Base-by-base conservation (phyloP, 2,329 filamentous ascomycete genomes). In the Sporothrix dimorphospora region DNA sequence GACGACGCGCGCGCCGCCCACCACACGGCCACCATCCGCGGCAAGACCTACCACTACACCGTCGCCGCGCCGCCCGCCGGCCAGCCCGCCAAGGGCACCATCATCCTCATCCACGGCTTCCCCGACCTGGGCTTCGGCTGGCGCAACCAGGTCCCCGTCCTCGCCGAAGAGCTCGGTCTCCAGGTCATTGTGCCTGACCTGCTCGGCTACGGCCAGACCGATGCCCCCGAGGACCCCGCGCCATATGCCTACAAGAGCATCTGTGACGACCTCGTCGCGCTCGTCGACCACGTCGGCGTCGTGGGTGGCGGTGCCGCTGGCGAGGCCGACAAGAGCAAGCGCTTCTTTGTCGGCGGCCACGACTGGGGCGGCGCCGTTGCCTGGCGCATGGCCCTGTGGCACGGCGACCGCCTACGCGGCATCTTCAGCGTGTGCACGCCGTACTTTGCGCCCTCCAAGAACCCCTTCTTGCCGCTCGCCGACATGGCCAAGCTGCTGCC, bases 321-420 rank as follows among this genome's bases (percentile, higher is more conserved):
- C 71, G 91, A 30, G 24, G 63, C 72, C 70, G 82, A 82, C 71
- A 91, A 45, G 42, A 30, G 34, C 55, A 51, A 30, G 30, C 70
- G 69, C 57, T 76, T 97, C 78, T 90, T 98, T 72, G 86, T 98
- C 16, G 94, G 94, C 66, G 95, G 94, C 8, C 95, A 98, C 82
- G 95, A 98, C 82, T 98, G 95, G 93, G 95, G 95, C 80, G 94
- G 93, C 77, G 85, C 86, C 2, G 84, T 94, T 38, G 72, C 91
- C 70, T 97, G 93, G 85, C 89, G 94, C 71, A 82, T 92, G 72
- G 89, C 91, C 16, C 86, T 92, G 74, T 93, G 90, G 86, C 85
- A 94, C 77, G 93, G 93, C 0, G 82, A 90, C 53, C 84, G 97
- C 14, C 84, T 97, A 75, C 87, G 86, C 51, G 90, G 90, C 77